phyloP scores from a whole-genome alignment of 2,329 filamentous ascomycete genomes.

The Diaporthe humulicola region DNA sequence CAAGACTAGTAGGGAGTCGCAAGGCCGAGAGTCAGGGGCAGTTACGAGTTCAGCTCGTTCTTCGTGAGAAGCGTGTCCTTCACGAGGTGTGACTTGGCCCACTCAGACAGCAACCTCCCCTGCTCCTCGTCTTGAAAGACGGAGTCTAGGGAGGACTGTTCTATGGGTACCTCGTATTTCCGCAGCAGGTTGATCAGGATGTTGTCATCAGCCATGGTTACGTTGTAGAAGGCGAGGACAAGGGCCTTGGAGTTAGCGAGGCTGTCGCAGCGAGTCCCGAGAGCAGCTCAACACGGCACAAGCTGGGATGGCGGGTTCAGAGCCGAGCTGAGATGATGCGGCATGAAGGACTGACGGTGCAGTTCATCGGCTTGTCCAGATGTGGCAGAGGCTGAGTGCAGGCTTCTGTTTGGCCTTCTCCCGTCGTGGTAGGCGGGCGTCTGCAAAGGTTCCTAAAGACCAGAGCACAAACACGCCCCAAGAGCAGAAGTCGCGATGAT shows the following conservation, averaged over 20 bases:
- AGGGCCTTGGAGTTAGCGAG: neutral
- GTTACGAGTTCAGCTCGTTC: constrained; percentile 68
- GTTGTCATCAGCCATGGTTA: constrained; percentile 46
- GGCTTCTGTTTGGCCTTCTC: neutral
- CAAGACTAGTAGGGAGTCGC: neutral
- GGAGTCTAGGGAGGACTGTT: constrained; percentile 52
- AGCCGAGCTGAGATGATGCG: neutral
- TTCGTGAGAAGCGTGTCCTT: constrained; percentile 65
- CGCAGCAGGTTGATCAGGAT: constrained; percentile 49
- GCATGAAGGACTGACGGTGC: neutral
- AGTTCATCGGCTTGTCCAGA: neutral
- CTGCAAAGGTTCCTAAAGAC: neutral
- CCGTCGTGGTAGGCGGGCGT: neutral
- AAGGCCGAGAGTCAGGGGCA: constrained; percentile 9
- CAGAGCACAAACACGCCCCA: neutral
- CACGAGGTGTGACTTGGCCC: constrained; percentile 63
- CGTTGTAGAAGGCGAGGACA: neutral
- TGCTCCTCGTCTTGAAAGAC: constrained; percentile 53
- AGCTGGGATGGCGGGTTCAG: neutral
- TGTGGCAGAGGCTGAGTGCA: neutral
- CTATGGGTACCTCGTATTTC: constrained; percentile 49
- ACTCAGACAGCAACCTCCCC: constrained; percentile 57
- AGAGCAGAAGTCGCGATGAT: constrained; percentile 29
- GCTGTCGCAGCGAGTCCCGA: neutral
- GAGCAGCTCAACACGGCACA: too few relatives aligned